A percentile compares a stretch with the other conserved stretches of the same genome.
Conservation (phyloP, 495 filamentous ascomycete species). For the Penicillium macrosclerotiorum region DNA sequence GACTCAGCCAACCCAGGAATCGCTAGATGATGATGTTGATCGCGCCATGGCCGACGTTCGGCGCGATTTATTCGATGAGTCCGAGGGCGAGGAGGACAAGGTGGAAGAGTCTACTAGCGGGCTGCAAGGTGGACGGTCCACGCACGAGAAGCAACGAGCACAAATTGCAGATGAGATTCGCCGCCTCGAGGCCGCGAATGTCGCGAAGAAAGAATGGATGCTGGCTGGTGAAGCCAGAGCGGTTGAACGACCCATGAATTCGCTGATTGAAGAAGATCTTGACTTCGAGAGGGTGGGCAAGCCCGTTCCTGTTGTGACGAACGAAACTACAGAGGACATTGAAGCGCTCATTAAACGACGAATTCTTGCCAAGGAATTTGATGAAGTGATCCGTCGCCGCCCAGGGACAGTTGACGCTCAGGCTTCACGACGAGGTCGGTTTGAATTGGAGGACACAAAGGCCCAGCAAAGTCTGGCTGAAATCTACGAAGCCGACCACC, state of each 20-base stretch:
- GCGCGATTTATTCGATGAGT: conserved; percentile 84
- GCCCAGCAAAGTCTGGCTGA: conserved; percentile 83
- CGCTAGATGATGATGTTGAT: conserved; percentile 63
- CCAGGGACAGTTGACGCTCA: conserved; percentile 50
- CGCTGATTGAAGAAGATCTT: conserved; percentile 88
- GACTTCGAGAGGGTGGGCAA: conserved; percentile 97
- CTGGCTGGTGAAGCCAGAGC: conserved; percentile 86
- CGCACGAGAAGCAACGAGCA: conserved; percentile 83
- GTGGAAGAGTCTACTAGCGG: conserved; percentile 36
- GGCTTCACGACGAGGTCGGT: conserved; percentile 61
- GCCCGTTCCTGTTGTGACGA: conserved; percentile 89
- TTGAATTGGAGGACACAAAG: conserved; percentile 87
- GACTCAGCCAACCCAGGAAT: conserved; percentile 44
- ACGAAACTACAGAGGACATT: conserved; percentile 88
- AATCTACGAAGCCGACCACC: conserved; percentile 90
- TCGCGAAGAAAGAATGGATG: conserved; percentile 90
- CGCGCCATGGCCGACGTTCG: conserved; percentile 88
- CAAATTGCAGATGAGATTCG: conserved; percentile 87
- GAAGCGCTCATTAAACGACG: conserved; percentile 93
- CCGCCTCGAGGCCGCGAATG: conserved; percentile 80
- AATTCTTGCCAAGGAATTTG: conserved; percentile 87
- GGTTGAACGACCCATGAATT: conserved; percentile 79
- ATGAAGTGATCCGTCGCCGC: conserved; percentile 82
- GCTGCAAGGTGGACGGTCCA: conserved; percentile 61
- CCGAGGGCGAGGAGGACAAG: conserved; percentile 46